Percentiles rank a stretch among this genome's conserved stretches.
Evolutionary conservation across 257 asterid species (phyloP).

Genomic region (Dorcoceras hygrometricum): DNA sequence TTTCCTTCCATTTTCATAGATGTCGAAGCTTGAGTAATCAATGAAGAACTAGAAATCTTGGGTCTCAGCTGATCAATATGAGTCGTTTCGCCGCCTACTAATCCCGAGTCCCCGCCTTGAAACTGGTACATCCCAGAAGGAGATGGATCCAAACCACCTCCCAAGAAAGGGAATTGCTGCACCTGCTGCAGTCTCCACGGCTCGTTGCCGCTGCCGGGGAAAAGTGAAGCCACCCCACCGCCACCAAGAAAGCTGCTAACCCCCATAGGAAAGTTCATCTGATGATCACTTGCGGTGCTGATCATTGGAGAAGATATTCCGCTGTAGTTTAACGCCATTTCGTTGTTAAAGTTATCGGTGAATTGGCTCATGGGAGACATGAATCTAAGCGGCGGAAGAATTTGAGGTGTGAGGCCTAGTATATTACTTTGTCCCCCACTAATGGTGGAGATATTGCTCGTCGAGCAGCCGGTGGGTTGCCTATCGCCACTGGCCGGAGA

Average conservation of each 20-base stretch:
- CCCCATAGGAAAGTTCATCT: slow-evolving; percentile 38
- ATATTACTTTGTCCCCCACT: slow-evolving; percentile 24
- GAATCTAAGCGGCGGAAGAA: slow-evolving; percentile 51
- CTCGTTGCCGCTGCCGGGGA: slow-evolving; percentile 39
- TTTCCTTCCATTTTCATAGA: slow-evolving; percentile 72
- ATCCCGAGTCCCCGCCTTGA: slow-evolving; percentile 39
- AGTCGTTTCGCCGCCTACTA: slow-evolving; percentile 33
- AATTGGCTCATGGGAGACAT: slow-evolving; percentile 66
- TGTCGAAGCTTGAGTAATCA: slow-evolving; percentile 42
- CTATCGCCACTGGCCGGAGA: slow-evolving; percentile 54
- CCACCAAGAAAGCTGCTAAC: slow-evolving; percentile 35
- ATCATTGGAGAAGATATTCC: slow-evolving; percentile 39
- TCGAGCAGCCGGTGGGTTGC: slow-evolving; percentile 43
- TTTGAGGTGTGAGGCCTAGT: slow-evolving; percentile 40
- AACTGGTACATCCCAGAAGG: slow-evolving; percentile 35
- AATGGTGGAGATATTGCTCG: slow-evolving; percentile 39
- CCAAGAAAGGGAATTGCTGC: slow-evolving; percentile 59
- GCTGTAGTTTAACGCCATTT: slow-evolving; percentile 39
- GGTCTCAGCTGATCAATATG: slow-evolving; percentile 36
- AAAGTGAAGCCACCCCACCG: slow-evolving; percentile 35
- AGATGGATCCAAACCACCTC: slow-evolving; percentile 48
- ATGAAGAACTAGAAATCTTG: slow-evolving; percentile 44
- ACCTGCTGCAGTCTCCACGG: slow-evolving; percentile 61
- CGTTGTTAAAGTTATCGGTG: slow-evolving; percentile 34
- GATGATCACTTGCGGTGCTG: slow-evolving; percentile 26